Evolutionary conservation across 768 basidiomycete species (phyloP).

Genomic region (Solioccasus polychromus): DNA sequence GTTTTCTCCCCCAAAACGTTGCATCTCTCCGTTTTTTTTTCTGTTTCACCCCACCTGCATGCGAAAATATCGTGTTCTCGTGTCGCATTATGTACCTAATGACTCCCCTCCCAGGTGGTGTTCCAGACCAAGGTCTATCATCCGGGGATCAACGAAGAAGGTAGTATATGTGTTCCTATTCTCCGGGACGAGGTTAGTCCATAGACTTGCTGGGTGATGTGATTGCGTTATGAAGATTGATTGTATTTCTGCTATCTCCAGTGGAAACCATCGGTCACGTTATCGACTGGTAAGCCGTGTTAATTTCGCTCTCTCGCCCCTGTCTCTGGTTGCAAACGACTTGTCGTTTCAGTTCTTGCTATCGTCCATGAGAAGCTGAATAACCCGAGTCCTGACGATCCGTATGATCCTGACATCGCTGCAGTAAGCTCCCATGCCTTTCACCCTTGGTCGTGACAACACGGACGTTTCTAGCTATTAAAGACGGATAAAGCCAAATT

Average conservation of each 20-base stretch:
- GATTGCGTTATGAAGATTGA: background rate
- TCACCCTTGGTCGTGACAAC: background rate
- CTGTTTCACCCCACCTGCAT: background rate
- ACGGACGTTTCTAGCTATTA: slow-evolving; percentile 46
- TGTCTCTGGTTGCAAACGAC: slow-evolving; percentile 8
- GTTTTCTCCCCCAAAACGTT: slow-evolving; percentile 21
- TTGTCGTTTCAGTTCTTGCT: slow-evolving; percentile 53
- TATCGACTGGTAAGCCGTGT: slow-evolving; percentile 57
- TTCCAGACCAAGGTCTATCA: slow-evolving; percentile 89
- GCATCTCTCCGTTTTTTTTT: slow-evolving; percentile 1
- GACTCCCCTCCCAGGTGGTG: slow-evolving; percentile 51
- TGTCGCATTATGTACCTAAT: slow-evolving; percentile 20
- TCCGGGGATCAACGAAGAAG: slow-evolving; percentile 88
- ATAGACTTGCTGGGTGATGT: background rate
- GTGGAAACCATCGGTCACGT: slow-evolving; percentile 84
- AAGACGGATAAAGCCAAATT: slow-evolving; percentile 79
- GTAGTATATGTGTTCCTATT: slow-evolving; percentile 79
- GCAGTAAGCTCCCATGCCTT: slow-evolving; percentile 48
- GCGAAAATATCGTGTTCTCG: background rate
- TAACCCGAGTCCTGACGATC: slow-evolving; percentile 85
- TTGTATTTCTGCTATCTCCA: slow-evolving; percentile 24
- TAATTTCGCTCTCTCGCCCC: background rate
- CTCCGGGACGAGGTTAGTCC: slow-evolving; percentile 74
- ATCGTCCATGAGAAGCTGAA: slow-evolving; percentile 84
- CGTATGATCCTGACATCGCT: slow-evolving; percentile 85